Evolutionary conservation across 2,329 filamentous ascomycete species (phyloP).

Genomic region (Talaromyces verruculosus): DNA sequence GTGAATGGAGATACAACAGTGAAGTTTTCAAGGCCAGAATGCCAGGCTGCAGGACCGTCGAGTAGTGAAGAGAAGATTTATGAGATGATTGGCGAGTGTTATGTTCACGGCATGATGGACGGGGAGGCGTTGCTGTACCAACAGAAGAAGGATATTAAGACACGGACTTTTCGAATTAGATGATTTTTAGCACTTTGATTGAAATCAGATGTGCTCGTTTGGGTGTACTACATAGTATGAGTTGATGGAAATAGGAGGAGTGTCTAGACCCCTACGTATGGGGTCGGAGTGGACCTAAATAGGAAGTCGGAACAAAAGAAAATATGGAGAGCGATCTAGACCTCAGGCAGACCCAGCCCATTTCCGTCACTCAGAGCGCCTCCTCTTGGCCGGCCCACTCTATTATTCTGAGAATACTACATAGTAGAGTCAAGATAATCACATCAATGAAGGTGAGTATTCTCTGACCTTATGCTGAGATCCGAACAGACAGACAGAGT

Average conservation of each 20-base stretch:
- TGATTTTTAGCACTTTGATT: too few species aligned
- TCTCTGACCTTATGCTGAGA: neutral
- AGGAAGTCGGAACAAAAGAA: neutral
- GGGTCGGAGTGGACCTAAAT: conserved; percentile 43
- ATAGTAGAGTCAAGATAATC: neutral
- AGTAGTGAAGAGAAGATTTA: conserved; percentile 3
- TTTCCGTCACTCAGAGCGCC: neutral
- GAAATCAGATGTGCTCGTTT: too few species aligned
- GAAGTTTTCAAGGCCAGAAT: neutral
- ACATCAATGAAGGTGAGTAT: neutral
- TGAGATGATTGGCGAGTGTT: conserved; percentile 24
- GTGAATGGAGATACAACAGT: neutral
- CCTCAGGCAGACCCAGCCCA: neutral
- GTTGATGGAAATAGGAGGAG: neutral
- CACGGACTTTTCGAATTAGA: neutral
- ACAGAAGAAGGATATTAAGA: conserved; percentile 4
- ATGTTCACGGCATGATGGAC: conserved; percentile 26
- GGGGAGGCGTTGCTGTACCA: conserved; percentile 22
- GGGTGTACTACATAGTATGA: neutral
- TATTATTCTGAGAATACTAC: neutral
- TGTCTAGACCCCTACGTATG: neutral
- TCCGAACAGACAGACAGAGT: too few species aligned
- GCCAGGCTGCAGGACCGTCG: neutral
- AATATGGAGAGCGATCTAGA: conserved; percentile 6
- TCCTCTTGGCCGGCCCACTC: conserved; percentile 2